These are phyloP conservation scores for Andrographis paniculata DNA, from an alignment of 305 asterid genomes.

Conservation along the genomic window DNA sequence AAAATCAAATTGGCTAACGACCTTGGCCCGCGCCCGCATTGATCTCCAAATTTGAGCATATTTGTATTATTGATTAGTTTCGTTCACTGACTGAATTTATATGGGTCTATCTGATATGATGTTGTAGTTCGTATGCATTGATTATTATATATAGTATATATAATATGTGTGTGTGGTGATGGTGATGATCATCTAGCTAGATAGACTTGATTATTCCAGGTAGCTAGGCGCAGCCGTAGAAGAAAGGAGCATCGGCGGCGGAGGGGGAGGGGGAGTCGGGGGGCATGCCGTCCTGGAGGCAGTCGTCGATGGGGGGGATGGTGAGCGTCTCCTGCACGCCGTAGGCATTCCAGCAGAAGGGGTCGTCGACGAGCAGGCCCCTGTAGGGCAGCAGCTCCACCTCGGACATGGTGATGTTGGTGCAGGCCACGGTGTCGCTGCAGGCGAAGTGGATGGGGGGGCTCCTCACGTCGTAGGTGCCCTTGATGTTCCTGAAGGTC, in stretches of 20 bases:
- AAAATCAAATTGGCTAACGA: no score
- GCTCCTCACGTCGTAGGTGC: constrained; percentile 75
- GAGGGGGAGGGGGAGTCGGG: constrained; percentile 60
- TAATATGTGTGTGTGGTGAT: no score
- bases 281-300: constrained; percentile 75
- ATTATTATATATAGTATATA: no score
- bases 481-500: constrained; percentile 65
- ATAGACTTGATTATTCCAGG: no score
- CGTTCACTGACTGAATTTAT: no score
- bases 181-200: no score
- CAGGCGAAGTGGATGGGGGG: constrained; percentile 96
- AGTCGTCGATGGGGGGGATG: constrained; percentile 85
- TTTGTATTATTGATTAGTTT: no score
- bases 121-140: no score
- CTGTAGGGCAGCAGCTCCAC: constrained; percentile 78
- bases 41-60: no score
- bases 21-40: no score
- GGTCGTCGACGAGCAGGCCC: constrained; percentile 74
- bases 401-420: constrained; percentile 85
- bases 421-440: constrained; percentile 77
- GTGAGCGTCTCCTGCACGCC: constrained; percentile 79
- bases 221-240: constrained; percentile 27
- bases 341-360: constrained; percentile 96
- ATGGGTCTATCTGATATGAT: no score
- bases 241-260: constrained; percentile 33